Evolutionary conservation across 106 monocot species (phyloP).

Genomic region (Acanthochlamys bracteata): DNA sequence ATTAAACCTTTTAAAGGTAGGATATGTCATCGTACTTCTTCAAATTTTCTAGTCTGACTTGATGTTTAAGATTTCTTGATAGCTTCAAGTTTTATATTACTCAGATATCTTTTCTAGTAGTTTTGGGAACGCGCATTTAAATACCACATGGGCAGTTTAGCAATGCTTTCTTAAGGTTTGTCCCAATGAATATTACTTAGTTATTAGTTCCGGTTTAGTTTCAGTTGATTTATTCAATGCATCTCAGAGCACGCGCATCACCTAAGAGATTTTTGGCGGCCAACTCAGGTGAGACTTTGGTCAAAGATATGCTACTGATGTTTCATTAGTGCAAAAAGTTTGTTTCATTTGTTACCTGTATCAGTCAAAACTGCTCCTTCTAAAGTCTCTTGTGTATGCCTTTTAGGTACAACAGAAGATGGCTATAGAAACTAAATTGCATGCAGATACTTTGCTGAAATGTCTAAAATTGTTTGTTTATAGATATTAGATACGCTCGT

Average conservation of each 20-base stretch:
- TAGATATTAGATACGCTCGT: too few relatives aligned
- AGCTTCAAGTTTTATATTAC: not conserved
- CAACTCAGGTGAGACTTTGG: conserved; percentile 24
- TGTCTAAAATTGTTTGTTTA: not conserved
- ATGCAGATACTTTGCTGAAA: too few relatives aligned
- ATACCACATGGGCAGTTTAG: conserved; percentile 5
- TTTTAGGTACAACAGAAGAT: not conserved
- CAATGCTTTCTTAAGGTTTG: conserved; percentile 25
- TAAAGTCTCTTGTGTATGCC: not conserved
- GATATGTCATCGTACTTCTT: not conserved
- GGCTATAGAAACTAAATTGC: too few relatives aligned
- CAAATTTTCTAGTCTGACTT: not conserved
- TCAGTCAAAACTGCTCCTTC: not conserved
- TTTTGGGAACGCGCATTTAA: conserved; percentile 1
- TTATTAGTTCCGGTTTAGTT: not conserved
- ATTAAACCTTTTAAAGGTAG: conserved; percentile 30
- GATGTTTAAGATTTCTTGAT: not conserved
- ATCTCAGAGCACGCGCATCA: conserved; percentile 22
- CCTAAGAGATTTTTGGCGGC: conserved; percentile 27
- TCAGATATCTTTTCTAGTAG: conserved; percentile 16
- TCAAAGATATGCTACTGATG: not conserved
- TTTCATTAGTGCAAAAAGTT: not conserved
- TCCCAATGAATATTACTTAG: not conserved
- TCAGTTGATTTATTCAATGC: conserved; percentile 5
- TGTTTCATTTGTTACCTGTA: not conserved